phyloP scores from a whole-genome alignment of 2,329 filamentous ascomycete species.

The Coniochaeta sp. region DNA sequence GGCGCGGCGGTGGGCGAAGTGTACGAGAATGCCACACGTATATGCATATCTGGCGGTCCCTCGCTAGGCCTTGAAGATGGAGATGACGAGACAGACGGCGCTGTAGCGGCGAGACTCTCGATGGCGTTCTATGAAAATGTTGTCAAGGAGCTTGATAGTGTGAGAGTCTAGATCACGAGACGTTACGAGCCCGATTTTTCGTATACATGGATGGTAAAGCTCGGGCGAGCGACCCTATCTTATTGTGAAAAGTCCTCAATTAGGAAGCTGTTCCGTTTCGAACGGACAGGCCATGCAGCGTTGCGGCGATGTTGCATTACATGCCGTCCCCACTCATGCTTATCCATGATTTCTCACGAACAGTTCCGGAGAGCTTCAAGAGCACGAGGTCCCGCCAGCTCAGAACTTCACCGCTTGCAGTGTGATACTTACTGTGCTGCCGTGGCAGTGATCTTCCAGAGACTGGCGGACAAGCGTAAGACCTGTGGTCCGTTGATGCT shows the following conservation, averaged over 20 bases:
- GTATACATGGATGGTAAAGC: not conserved
- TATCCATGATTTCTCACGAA: not conserved
- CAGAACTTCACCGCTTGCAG: too few species aligned
- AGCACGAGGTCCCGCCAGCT: not conserved
- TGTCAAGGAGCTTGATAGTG: conserved; percentile 30
- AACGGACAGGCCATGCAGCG: not conserved
- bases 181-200: not conserved
- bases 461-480: too few species aligned
- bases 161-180: conserved; percentile 20
- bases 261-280: not conserved
- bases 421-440: too few species aligned
- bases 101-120: conserved; percentile 30
- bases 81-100: conserved; percentile 32
- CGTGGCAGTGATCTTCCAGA: too few species aligned
- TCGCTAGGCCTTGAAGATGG: conserved; percentile 26
- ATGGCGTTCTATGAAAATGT: conserved; percentile 35
- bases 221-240: not conserved
- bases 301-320: not conserved
- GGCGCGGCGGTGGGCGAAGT: conserved; percentile 17
- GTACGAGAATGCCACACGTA: conserved; percentile 15
- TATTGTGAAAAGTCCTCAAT: not conserved
- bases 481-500: too few species aligned
- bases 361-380: not conserved
- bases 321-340: not conserved
- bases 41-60: conserved; percentile 18